Base-by-base conservation (phyloP, 192 early-diverging fungal genomes). In the Entomortierella parvispora region DNA sequence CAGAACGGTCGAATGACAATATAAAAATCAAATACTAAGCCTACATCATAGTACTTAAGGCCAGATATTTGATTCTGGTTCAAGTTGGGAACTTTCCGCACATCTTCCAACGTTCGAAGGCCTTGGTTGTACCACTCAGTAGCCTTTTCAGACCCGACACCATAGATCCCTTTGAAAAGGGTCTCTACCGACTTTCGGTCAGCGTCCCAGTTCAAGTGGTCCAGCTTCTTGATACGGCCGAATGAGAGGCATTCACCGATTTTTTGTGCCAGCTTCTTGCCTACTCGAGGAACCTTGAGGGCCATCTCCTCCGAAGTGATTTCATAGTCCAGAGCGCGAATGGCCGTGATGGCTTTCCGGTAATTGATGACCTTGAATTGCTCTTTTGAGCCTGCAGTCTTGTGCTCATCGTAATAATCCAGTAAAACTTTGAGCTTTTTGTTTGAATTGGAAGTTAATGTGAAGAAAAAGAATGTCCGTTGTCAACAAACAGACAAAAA, bases 301-400 rank as follows among this genome's bases (percentile, higher is more conserved):
- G 74, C 74, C 66, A 68, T 68, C 40, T 62, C 74, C 33, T 77
- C 74, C 9, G 74, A 77, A n/a, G 59, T 77, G 26, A 77, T 77
- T 55, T 68, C 74, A 46, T 77, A 77, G 25, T 77, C 65, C 23
- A 77, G 45, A 3, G 74, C 64, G 3, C 74, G 65, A 49, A 77
- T 77, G n/a, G 66, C 74, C 4, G 74, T 77, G 31, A 77, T 77
- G 22, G 74, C 74, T 22, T 77, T 77, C 37, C 74, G 74, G 23
- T 77, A 77, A 26, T 77, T 77, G 48, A 77, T 77, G 22, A 68
- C 74, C 33, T 77, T 77, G 61, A 64, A 77, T 26, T 68, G 60
- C 26, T 77, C 63, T 4, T 77, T 77, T 8, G 63, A 66, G 3
- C 58, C 74, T 15, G 63, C 68, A 1, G 61, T 63, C 52, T 77